These are phyloP conservation scores for Pythium chondricola DNA, from an alignment of 352 stramenopile species.

Conservation along the genomic window DNA sequence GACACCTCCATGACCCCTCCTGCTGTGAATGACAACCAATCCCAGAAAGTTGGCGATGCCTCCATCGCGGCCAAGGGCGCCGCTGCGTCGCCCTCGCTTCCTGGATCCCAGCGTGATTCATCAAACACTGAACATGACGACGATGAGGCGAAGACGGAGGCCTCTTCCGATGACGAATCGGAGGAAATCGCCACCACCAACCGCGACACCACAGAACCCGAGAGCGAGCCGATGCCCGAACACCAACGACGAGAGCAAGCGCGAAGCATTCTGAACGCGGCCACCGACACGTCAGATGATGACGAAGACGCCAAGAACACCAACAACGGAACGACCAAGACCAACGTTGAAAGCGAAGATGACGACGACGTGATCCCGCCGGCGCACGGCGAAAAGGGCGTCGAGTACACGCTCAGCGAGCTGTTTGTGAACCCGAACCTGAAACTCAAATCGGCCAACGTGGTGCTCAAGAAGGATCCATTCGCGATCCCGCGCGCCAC, in stretches of 20 bases:
- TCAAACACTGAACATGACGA: neutral
- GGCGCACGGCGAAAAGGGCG: conserved; percentile 7
- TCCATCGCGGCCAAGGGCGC: no score
- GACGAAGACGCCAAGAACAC: neutral
- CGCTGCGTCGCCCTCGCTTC: no score
- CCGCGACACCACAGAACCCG: neutral
- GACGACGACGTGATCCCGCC: conserved; percentile 19
- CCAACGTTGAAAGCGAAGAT: conserved; percentile 3
- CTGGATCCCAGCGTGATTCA: no score
- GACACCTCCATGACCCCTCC: no score
- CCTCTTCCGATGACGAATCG: neutral
- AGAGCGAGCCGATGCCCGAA: neutral
- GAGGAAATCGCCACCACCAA: neutral
- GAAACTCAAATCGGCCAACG: conserved; percentile 9
- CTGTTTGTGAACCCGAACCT: conserved; percentile 21
- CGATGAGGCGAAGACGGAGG: neutral
- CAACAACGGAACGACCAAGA: neutral
- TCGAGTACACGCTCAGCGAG: conserved; percentile 14
- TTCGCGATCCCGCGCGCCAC: conserved; percentile 71
- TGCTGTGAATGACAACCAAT: no score
- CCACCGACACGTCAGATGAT: conserved; percentile 1
- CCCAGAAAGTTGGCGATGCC: no score
- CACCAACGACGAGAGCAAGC: neutral
- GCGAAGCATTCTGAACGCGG: conserved; percentile 10
- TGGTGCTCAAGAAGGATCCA: conserved; percentile 32